Conservation (phyloP, 1,139 yeast genomes). For the Blastobotrys arbuscula region DNA sequence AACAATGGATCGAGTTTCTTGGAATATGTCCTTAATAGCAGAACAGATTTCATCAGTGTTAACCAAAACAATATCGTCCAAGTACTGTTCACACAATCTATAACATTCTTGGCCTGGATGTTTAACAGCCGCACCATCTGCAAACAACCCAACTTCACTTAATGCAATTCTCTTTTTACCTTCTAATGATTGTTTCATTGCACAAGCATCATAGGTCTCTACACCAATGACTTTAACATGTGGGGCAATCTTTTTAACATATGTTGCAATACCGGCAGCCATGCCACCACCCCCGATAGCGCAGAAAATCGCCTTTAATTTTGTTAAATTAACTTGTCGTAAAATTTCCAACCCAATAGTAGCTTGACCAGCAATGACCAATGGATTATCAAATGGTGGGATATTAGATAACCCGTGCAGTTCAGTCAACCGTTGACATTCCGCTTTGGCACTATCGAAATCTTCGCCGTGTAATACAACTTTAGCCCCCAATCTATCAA, state of each 20-base stretch:
- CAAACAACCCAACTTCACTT: slow-evolving; percentile 84
- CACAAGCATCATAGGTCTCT: slow-evolving; percentile 93
- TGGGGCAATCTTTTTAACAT: slow-evolving; percentile 93
- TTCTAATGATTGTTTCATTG: slow-evolving; percentile 69
- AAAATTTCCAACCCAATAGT: slow-evolving; percentile 90
- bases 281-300: slow-evolving; percentile 98
- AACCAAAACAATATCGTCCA: slow-evolving; percentile 84
- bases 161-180: slow-evolving; percentile 51
- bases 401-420: slow-evolving; percentile 76
- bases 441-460: slow-evolving; percentile 86
- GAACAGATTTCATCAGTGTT: slow-evolving; percentile 96
- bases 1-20: slow-evolving; percentile 87
- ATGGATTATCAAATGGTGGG: slow-evolving; percentile 97
- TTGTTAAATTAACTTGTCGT: slow-evolving; percentile 74
- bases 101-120: slow-evolving; percentile 87
- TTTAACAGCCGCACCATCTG: slow-evolving; percentile 99
- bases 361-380: slow-evolving; percentile 99
- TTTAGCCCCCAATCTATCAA: slow-evolving; percentile 85
- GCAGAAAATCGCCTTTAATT: slow-evolving; percentile 79
- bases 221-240: slow-evolving; percentile 94
- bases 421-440: slow-evolving; percentile 65
- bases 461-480: slow-evolving; percentile 92
- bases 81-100: slow-evolving; percentile 67
- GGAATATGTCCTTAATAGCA: slow-evolving; percentile 92
- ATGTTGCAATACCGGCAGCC: slow-evolving; percentile 84